These are phyloP conservation scores for Alternaria triticimaculans DNA, from an alignment of 2,329 filamentous ascomycete genomes.

Conservation along the genomic window DNA sequence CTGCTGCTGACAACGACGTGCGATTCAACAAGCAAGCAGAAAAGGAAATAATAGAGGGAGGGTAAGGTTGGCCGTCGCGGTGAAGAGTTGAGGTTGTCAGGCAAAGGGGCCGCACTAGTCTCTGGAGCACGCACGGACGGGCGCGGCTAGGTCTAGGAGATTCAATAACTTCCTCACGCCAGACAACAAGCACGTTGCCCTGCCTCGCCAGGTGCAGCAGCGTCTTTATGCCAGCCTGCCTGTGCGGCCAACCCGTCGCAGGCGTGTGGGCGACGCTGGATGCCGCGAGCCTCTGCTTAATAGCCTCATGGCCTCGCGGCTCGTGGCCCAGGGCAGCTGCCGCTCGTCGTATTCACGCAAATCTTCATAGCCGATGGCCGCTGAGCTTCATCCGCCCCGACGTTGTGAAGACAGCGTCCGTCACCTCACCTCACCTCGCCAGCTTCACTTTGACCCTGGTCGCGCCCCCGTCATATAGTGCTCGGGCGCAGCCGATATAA, in stretches of 20 bases:
- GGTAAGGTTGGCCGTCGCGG: slow-evolving; percentile 32
- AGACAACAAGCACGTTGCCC: slow-evolving; percentile 13
- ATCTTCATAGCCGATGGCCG: slow-evolving; percentile 25
- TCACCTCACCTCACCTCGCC: slow-evolving; percentile 3
- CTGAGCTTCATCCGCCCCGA: slow-evolving; percentile 8
- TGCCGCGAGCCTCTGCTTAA: neutral
- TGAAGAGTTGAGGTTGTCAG: slow-evolving; percentile 30
- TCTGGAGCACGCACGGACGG: slow-evolving; percentile 19
- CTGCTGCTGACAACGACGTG: slow-evolving; percentile 30
- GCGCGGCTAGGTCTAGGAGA: slow-evolving; percentile 13
- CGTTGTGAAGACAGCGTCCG: slow-evolving; percentile 8
- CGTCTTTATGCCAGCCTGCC: neutral
- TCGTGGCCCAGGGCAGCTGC: neutral
- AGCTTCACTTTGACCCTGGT: slow-evolving; percentile 22
- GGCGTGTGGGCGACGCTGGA: neutral
- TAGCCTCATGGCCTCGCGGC: neutral
- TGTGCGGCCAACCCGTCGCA: neutral
- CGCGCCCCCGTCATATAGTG: slow-evolving; percentile 15
- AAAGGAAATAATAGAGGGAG: slow-evolving; percentile 45
- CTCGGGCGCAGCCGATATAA: slow-evolving; percentile 22
- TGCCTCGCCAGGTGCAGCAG: slow-evolving; percentile 5
- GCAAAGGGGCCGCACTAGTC: slow-evolving; percentile 29
- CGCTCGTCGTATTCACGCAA: neutral
- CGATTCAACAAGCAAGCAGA: slow-evolving; percentile 39
- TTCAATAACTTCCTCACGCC: slow-evolving; percentile 17